Conservation (phyloP, 306 rosid genomes). For the Ammopiptanthus mongolicus region DNA sequence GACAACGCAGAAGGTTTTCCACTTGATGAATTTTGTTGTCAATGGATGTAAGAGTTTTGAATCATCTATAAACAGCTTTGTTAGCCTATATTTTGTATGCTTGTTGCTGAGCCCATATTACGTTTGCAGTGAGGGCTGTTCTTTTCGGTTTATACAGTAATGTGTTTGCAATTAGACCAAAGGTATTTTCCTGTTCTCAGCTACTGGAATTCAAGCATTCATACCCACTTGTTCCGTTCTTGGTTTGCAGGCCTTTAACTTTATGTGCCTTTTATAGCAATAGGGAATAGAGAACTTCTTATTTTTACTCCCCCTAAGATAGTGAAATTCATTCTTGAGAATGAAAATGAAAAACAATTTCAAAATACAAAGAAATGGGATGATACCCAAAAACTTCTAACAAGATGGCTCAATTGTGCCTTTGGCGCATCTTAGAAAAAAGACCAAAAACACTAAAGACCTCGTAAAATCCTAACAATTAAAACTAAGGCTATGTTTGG, state of each 20-base stretch:
- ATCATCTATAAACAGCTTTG: background rate
- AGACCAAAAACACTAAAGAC: background rate
- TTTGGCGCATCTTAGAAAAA: background rate
- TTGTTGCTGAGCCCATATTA: background rate
- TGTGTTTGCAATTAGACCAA: slow-evolving; percentile 48
- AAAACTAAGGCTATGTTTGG: background rate
- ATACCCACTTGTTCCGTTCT: background rate
- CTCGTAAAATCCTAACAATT: too few relatives aligned
- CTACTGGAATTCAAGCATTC: background rate
- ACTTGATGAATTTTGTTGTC: slow-evolving; percentile 71
- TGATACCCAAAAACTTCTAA: too few relatives aligned
- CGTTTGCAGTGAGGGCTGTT: slow-evolving; percentile 61
- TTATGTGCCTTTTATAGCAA: background rate
- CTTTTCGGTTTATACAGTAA: slow-evolving; percentile 56
- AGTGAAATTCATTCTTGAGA: too few relatives aligned
- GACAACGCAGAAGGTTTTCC: slow-evolving; percentile 83
- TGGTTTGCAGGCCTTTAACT: background rate
- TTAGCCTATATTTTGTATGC: background rate
- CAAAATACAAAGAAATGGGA: too few relatives aligned
- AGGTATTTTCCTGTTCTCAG: slow-evolving; percentile 35
- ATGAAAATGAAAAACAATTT: too few relatives aligned
- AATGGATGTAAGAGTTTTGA: slow-evolving; percentile 52
- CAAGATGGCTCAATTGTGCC: background rate
- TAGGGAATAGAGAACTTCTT: background rate
- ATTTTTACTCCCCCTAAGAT: too few relatives aligned